These are phyloP conservation scores for Sabuloglossum arenarium DNA, from an alignment of 495 filamentous ascomycete species.

Conservation along the genomic window DNA sequence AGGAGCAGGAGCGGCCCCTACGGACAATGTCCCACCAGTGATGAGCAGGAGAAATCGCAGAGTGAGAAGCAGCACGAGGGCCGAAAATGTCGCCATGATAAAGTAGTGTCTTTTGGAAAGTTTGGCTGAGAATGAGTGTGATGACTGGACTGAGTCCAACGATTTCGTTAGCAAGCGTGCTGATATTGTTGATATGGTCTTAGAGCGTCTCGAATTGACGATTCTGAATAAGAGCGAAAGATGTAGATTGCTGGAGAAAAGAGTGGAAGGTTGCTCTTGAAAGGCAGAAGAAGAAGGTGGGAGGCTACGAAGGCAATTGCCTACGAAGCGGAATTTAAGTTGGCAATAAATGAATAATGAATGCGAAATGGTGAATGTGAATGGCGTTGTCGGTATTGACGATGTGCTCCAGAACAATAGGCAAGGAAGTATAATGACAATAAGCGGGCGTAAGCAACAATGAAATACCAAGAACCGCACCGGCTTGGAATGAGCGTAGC, in stretches of 20 bases:
- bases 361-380: too few relatives aligned
- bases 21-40: neutral
- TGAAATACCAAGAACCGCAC: too few relatives aligned
- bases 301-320: neutral
- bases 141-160: neutral
- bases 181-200: neutral
- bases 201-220: neutral
- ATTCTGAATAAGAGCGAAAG: neutral
- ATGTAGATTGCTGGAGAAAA: neutral
- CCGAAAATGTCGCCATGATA: conserved; percentile 3
- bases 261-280: neutral
- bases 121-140: neutral
- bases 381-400: too few relatives aligned
- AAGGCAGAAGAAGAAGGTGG: neutral
- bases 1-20: neutral
- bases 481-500: too few relatives aligned
- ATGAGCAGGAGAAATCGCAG: conserved; percentile 1
- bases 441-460: too few relatives aligned
- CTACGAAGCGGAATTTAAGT: too few relatives aligned
- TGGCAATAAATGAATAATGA: too few relatives aligned
- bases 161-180: neutral
- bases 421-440: too few relatives aligned
- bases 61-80: neutral
- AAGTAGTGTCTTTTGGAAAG: neutral
- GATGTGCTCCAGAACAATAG: too few relatives aligned